These are phyloP conservation scores for Mollisia scopiformis DNA, from an alignment of 2,329 filamentous ascomycete species.

Conservation along the genomic window DNA sequence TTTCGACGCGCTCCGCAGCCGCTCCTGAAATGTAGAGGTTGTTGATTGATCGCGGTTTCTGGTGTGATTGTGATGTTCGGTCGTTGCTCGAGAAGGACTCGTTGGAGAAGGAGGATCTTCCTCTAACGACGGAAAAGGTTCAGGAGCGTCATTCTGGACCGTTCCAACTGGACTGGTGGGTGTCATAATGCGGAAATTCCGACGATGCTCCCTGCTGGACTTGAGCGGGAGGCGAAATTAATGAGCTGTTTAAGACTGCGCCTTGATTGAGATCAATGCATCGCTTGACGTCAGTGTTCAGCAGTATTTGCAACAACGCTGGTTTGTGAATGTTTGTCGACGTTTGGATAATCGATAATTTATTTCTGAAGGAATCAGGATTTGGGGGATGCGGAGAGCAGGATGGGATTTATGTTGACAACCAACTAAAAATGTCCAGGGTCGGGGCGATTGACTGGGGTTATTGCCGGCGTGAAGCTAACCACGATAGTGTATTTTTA, in stretches of 20 bases:
- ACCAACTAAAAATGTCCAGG: neutral
- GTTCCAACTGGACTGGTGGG: constrained; percentile 5
- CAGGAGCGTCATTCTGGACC: constrained; percentile 17
- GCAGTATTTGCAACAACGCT: neutral
- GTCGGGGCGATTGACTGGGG: neutral
- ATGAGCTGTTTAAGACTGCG: neutral
- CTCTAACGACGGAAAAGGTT: constrained; percentile 21
- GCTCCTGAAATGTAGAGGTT: constrained; percentile 28
- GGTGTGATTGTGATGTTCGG: constrained; percentile 11
- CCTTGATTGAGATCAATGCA: constrained; percentile 7
- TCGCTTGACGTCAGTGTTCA: neutral
- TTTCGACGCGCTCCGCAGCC: constrained; percentile 35
- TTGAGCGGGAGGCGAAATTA: constrained; percentile 5
- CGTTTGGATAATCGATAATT: no score
- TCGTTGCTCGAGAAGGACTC: constrained; percentile 13
- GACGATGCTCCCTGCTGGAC: neutral
- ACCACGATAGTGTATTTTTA: neutral
- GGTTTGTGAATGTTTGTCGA: no score
- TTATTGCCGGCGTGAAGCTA: neutral
- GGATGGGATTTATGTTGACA: neutral
- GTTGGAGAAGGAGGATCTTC: constrained; percentile 20
- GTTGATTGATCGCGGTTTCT: constrained; percentile 9
- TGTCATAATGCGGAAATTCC: constrained; percentile 1
- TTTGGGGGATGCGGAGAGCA: neutral
- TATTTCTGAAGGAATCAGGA: constrained; percentile 3